These are phyloP conservation scores for Hippophae tibetana DNA, from an alignment of 306 rosid species.

Conservation along the genomic window DNA sequence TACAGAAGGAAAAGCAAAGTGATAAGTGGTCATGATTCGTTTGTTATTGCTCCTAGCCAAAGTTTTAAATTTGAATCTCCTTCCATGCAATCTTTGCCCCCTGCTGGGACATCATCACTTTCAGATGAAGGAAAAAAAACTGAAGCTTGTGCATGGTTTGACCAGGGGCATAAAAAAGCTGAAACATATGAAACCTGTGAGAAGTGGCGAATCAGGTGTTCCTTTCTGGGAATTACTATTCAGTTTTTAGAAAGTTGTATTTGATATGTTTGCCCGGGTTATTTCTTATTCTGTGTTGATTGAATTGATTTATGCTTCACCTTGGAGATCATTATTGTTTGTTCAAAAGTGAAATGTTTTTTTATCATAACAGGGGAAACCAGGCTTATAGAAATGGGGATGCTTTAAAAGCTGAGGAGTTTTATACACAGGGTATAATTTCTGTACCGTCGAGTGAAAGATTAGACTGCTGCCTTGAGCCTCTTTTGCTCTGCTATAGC, in stretches of 20 bases:
- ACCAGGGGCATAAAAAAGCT: slow-evolving; percentile 25
- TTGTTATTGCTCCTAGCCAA: slow-evolving; percentile 35
- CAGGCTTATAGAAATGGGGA: slow-evolving; percentile 59
- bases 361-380: slow-evolving; percentile 60
- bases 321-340: slow-evolving; percentile 10
- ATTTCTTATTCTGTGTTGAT: slow-evolving; percentile 17
- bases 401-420: slow-evolving; percentile 72
- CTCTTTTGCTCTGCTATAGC: slow-evolving; percentile 78
- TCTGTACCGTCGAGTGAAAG: slow-evolving; percentile 58
- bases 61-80: slow-evolving; percentile 37
- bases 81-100: slow-evolving; percentile 32
- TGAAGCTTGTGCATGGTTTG: slow-evolving; percentile 27
- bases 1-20: slow-evolving; percentile 50
- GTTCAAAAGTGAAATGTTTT: slow-evolving; percentile 14
- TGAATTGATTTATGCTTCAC: not conserved
- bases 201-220: slow-evolving; percentile 75
- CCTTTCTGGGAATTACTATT: slow-evolving; percentile 3
- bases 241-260: slow-evolving; percentile 1
- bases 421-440: slow-evolving; percentile 68
- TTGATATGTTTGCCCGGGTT: slow-evolving; percentile 4
- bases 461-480: slow-evolving; percentile 42
- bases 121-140: slow-evolving; percentile 24
- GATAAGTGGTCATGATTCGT: slow-evolving; percentile 30
- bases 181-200: slow-evolving; percentile 54
- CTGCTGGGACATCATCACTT: slow-evolving; percentile 26